Percentiles rank a stretch among this genome's conserved stretches.
phyloP scores from a whole-genome alignment of 1,284 basidiomycete species.

The Marasmius tenuissimus region DNA sequence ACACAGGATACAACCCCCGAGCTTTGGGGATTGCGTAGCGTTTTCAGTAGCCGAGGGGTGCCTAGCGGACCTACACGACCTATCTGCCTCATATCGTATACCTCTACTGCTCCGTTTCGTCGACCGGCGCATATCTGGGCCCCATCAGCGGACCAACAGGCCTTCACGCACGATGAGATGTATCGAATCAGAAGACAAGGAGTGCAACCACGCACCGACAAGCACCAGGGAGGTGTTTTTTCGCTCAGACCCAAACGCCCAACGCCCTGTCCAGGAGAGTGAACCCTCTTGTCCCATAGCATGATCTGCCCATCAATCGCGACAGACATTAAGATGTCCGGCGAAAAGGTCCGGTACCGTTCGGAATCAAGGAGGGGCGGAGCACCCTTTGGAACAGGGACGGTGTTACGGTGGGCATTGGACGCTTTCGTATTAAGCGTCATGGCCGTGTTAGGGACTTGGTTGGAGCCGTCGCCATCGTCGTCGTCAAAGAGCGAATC shows the following conservation, averaged over 20 bases:
- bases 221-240: slow-evolving; percentile 94
- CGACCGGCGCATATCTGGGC: slow-evolving; percentile 89
- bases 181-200: slow-evolving; percentile 7
- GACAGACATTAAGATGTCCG: slow-evolving; percentile 86
- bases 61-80: slow-evolving; percentile 58
- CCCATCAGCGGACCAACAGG: slow-evolving; percentile 93
- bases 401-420: slow-evolving; percentile 25
- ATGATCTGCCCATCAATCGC: slow-evolving; percentile 93
- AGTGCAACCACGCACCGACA: slow-evolving; percentile 65
- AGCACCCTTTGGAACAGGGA: slow-evolving; percentile 65
- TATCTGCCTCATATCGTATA: slow-evolving; percentile 88
- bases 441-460: not conserved
- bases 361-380: slow-evolving; percentile 67
- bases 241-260: slow-evolving; percentile 86
- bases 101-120: slow-evolving; percentile 88
- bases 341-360: slow-evolving; percentile 68
- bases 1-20: slow-evolving; percentile 93
- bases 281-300: slow-evolving; percentile 85
- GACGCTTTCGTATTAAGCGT: slow-evolving; percentile 17
- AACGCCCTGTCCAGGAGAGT: slow-evolving; percentile 65
- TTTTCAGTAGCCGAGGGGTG: slow-evolving; percentile 76
- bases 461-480: slow-evolving; percentile 51
- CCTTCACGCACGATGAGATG: slow-evolving; percentile 36
- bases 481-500: slow-evolving; percentile 83
- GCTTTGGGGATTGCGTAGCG: slow-evolving; percentile 82